phyloP scores from a whole-genome alignment of 169 alveolate species.

The Cryptosporidium felis region DNA sequence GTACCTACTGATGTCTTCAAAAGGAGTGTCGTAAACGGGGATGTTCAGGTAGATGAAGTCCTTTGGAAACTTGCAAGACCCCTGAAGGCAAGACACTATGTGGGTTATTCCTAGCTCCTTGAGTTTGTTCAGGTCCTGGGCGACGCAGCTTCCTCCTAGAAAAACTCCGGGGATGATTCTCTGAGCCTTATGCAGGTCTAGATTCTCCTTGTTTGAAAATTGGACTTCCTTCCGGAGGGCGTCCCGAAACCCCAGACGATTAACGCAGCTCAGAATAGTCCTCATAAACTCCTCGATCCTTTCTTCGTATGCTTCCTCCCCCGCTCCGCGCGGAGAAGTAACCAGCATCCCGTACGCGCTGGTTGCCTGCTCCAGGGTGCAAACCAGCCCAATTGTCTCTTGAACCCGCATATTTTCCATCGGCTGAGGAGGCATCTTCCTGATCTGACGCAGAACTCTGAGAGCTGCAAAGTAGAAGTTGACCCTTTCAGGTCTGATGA shows the following conservation, averaged over 20 bases:
- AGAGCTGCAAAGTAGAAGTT: slow-evolving; percentile 57
- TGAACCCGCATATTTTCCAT: background rate
- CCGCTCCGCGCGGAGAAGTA: slow-evolving; percentile 12
- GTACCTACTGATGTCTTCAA: slow-evolving; percentile 41
- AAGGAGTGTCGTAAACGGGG: slow-evolving; percentile 55
- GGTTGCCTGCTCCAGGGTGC: background rate
- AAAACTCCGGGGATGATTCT: slow-evolving; percentile 59
- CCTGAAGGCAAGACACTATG: slow-evolving; percentile 54
- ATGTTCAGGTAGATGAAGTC: slow-evolving; percentile 41
- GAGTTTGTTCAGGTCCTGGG: slow-evolving; percentile 31
- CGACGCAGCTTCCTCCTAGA: slow-evolving; percentile 50
- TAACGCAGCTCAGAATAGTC: background rate
- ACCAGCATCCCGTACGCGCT: slow-evolving; percentile 34
- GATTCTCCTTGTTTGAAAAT: slow-evolving; percentile 25
- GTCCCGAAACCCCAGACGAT: slow-evolving; percentile 19
- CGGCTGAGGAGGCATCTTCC: slow-evolving; percentile 9
- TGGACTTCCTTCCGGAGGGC: slow-evolving; percentile 17
- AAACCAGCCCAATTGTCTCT: background rate
- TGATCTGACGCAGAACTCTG: slow-evolving; percentile 40
- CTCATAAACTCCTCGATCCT: background rate
- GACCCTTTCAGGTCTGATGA: slow-evolving; percentile 31
- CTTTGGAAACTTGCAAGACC: slow-evolving; percentile 22
- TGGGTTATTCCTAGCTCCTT: slow-evolving; percentile 52
- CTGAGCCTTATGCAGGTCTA: slow-evolving; percentile 59
- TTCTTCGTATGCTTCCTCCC: background rate